Evolutionary conservation across 2,329 filamentous ascomycete genomes (phyloP).

Genomic region (Diaporthe velutina): DNA sequence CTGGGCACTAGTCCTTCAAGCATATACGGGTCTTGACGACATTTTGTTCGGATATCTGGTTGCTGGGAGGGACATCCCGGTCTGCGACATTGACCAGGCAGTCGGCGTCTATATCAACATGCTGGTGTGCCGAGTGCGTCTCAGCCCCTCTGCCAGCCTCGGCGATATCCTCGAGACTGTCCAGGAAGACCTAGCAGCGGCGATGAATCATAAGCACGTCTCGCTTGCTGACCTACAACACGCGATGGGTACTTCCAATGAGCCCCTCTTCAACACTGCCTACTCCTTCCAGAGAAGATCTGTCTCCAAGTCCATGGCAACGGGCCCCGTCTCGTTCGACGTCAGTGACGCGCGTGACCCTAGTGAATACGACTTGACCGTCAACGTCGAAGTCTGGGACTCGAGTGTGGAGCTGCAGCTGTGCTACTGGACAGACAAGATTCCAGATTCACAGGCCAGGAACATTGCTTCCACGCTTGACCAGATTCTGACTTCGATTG

Average conservation of each 20-base stretch:
- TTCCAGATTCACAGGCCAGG: conserved; percentile 10
- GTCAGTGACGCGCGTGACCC: neutral
- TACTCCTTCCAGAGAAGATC: conserved; percentile 20
- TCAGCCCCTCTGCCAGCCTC: conserved; percentile 1
- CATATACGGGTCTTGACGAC: conserved; percentile 11
- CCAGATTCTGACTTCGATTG: neutral
- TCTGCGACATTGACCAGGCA: conserved; percentile 7
- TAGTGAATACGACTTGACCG: conserved; percentile 10
- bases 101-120: neutral
- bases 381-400: conserved; percentile 15
- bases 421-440: conserved; percentile 19
- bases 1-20: conserved; percentile 11
- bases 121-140: conserved; percentile 20
- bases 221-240: conserved; percentile 16
- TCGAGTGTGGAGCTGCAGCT: conserved; percentile 8
- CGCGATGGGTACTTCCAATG: neutral
- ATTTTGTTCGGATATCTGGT: conserved; percentile 16
- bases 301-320: neutral
- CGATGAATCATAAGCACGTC: conserved; percentile 16
- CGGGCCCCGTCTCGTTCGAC: neutral
- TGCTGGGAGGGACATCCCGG: neutral
- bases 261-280: conserved; percentile 20
- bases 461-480: conserved; percentile 9
- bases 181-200: neutral
- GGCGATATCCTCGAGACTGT: neutral